Evolutionary conservation across 345 rosid genomes (phyloP).

Genomic region (Gossypium australe): DNA sequence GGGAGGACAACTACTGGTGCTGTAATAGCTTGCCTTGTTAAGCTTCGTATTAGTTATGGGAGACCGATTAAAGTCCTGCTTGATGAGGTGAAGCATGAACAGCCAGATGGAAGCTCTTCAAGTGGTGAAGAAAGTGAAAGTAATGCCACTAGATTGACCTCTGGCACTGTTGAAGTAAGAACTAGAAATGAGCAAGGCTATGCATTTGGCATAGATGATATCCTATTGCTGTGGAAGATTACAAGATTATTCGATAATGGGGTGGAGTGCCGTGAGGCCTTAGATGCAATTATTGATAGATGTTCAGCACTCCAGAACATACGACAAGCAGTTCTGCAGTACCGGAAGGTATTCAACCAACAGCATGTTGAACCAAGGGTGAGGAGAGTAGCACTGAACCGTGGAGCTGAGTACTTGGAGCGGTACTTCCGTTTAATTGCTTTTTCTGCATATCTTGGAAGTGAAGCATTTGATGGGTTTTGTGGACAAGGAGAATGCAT

Average conservation of each 20-base stretch:
- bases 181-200: conserved; percentile 45
- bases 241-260: conserved; percentile 93
- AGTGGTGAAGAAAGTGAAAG: conserved; percentile 86
- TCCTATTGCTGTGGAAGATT: conserved; percentile 80
- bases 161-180: conserved; percentile 29
- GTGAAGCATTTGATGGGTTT: conserved; percentile 85
- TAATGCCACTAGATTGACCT: conserved; percentile 31
- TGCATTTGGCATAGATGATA: conserved; percentile 87
- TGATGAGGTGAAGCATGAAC: conserved; percentile 56
- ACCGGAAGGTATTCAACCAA: conserved; percentile 85
- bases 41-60: conserved; percentile 77
- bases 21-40: conserved; percentile 94
- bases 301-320: conserved; percentile 97
- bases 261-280: conserved; percentile 82
- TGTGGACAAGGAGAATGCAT: conserved; percentile 69
- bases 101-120: conserved; percentile 68
- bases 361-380: conserved; percentile 90
- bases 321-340: conserved; percentile 85
- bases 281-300: conserved; percentile 90
- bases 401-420: conserved; percentile 96
- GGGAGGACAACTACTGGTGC: conserved; percentile 99
- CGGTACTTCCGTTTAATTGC: conserved; percentile 90
- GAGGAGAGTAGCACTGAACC: conserved; percentile 81
- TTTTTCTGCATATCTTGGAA: conserved; percentile 96
- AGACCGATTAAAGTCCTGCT: conserved; percentile 69